Evolutionary conservation across 352 stramenopile species (phyloP).

Genomic region (Phytophthora citricola): DNA sequence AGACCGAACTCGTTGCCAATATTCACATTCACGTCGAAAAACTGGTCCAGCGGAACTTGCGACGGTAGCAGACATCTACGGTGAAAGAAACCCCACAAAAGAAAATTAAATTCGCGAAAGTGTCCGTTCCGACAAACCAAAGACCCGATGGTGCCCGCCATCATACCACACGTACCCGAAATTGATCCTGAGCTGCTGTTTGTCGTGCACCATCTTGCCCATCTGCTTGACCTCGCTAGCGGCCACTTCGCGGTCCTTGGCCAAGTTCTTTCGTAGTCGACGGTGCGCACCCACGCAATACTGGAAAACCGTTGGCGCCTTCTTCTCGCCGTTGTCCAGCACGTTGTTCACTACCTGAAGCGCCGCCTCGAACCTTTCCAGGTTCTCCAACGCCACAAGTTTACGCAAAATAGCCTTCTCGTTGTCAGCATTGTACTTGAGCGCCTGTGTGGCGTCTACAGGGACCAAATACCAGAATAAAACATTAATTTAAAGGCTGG

Average conservation of each 20-base stretch:
- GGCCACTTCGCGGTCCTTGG: constrained; percentile 59
- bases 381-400: constrained; percentile 73
- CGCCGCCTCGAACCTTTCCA: constrained; percentile 80
- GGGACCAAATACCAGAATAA: constrained; percentile 3
- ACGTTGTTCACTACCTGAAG: constrained; percentile 53
- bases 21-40: constrained; percentile 73
- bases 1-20: constrained; percentile 88
- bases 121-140: constrained; percentile 20
- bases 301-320: constrained; percentile 50
- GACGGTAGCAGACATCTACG: constrained; percentile 65
- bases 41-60: constrained; percentile 53
- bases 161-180: constrained; percentile 52
- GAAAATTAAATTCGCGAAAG: constrained; percentile 14
- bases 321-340: constrained; percentile 41
- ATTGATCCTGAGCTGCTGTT: constrained; percentile 83
- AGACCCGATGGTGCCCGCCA: constrained; percentile 15
- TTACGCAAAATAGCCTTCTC: constrained; percentile 73
- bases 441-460: constrained; percentile 58
- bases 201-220: constrained; percentile 78
- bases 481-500: neutral
- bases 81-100: constrained; percentile 16
- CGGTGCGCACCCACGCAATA: constrained; percentile 59
- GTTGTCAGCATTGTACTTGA: constrained; percentile 61
- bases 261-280: constrained; percentile 62
- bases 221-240: constrained; percentile 59